A percentile compares a stretch with the other conserved stretches of the same genome.
Conservation (phyloP, 73 alveolate species). For the Paraurostyla sp. region DNA sequence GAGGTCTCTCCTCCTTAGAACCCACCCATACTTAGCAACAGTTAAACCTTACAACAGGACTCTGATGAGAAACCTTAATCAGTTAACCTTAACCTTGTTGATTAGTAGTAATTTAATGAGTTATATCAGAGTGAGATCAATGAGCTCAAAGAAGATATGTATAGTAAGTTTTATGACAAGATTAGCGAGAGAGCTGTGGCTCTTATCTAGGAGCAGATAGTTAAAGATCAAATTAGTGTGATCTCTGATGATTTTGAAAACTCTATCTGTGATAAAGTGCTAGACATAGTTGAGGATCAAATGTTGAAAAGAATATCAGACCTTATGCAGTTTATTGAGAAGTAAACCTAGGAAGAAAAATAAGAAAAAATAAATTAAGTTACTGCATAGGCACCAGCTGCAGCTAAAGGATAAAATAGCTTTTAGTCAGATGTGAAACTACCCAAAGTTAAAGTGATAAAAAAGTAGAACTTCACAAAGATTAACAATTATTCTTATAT, state of each 20-base stretch:
- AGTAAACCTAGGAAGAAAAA: not conserved
- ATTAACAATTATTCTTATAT: too few species aligned
- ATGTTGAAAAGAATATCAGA: not conserved
- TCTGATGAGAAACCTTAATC: too few species aligned
- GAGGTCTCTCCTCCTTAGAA: too few species aligned
- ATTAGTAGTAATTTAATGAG: too few species aligned
- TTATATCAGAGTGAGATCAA: not conserved
- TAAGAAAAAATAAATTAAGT: too few species aligned
- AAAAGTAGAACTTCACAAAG: not conserved
- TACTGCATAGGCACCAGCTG: too few species aligned
- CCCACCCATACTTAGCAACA: too few species aligned
- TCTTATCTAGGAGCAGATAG: too few species aligned
- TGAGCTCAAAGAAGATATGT: not conserved
- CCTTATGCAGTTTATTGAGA: not conserved
- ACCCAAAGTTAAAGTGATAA: constrained; percentile 21
- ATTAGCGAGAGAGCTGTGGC: not conserved
- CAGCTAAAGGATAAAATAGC: too few species aligned
- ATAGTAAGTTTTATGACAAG: not conserved
- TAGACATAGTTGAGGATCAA: not conserved
- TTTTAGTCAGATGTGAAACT: too few species aligned
- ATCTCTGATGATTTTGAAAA: not conserved
- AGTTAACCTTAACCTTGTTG: too few species aligned
- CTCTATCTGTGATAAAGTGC: not conserved
- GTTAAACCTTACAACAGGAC: too few species aligned
- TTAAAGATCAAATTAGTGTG: not conserved